Evolutionary conservation across 78 protist genomes (phyloP).

Genomic region (Cavenderia fasciculata): DNA sequence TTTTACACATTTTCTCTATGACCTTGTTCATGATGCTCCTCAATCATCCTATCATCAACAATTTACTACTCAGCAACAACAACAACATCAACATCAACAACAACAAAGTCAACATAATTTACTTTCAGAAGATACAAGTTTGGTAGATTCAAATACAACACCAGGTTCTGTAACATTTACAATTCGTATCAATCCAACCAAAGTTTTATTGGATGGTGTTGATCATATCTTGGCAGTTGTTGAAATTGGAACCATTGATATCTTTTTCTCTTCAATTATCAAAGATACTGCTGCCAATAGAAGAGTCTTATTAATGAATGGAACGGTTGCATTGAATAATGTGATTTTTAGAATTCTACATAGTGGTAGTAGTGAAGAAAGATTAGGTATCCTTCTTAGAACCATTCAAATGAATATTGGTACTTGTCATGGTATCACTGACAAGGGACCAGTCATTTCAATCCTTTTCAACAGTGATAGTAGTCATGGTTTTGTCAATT

Average conservation of each 20-base stretch:
- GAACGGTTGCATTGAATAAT: slow-evolving; percentile 30
- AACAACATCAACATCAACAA: background rate
- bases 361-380: slow-evolving; percentile 8
- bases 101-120: too few relatives aligned
- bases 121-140: too few relatives aligned
- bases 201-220: slow-evolving; percentile 35
- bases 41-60: slow-evolving; percentile 34
- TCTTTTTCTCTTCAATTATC: slow-evolving; percentile 42
- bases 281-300: slow-evolving; percentile 26
- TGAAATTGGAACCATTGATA: slow-evolving; percentile 59
- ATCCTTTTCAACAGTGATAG: slow-evolving; percentile 20
- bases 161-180: slow-evolving; percentile 64
- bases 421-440: slow-evolving; percentile 65
- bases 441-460: slow-evolving; percentile 36
- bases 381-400: slow-evolving; percentile 32
- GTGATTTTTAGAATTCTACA: slow-evolving; percentile 45
- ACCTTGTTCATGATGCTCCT: slow-evolving; percentile 33
- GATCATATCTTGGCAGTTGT: slow-evolving; percentile 30
- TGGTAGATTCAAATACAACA: slow-evolving; percentile 14
- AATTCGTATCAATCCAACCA: slow-evolving; percentile 54
- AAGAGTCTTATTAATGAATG: slow-evolving; percentile 56
- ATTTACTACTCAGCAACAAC: slow-evolving; percentile 7
- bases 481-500: slow-evolving; percentile 30
- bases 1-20: slow-evolving; percentile 57
- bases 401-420: slow-evolving; percentile 49